These are phyloP conservation scores for Epichloe sp. DNA, from an alignment of 2,329 filamentous ascomycete species.

Conservation along the genomic window DNA sequence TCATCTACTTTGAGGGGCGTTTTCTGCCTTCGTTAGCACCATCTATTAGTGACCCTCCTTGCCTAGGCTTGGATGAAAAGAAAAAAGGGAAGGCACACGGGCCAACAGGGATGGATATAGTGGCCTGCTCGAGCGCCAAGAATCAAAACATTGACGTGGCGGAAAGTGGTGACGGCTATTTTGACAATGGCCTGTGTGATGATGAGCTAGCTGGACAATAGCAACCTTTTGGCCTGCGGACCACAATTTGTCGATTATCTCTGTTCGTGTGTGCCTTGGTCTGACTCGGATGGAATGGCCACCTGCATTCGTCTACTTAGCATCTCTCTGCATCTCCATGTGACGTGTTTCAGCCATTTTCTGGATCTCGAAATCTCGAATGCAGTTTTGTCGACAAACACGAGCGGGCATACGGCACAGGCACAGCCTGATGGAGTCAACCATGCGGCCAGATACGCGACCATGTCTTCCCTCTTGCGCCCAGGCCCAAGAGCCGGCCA, in stretches of 20 bases:
- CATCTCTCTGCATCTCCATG: background rate
- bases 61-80: background rate
- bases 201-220: background rate
- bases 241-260: background rate
- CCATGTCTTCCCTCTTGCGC: background rate
- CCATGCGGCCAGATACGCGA: background rate
- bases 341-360: background rate
- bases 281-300: background rate
- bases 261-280: background rate
- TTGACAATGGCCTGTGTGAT: background rate
- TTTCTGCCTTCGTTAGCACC: background rate
- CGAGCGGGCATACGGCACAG: background rate
- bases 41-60: background rate
- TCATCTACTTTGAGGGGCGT: background rate
- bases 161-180: background rate
- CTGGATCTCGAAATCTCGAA: background rate
- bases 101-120: background rate
- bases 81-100: background rate
- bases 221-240: background rate
- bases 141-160: background rate
- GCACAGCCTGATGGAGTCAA: background rate
- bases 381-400: background rate
- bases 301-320: background rate
- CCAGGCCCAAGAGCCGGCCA: constrained; percentile 5
- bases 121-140: background rate